Evolutionary conservation across 1,284 basidiomycete genomes (phyloP).

Genomic region (Ustilago xerochloae): DNA sequence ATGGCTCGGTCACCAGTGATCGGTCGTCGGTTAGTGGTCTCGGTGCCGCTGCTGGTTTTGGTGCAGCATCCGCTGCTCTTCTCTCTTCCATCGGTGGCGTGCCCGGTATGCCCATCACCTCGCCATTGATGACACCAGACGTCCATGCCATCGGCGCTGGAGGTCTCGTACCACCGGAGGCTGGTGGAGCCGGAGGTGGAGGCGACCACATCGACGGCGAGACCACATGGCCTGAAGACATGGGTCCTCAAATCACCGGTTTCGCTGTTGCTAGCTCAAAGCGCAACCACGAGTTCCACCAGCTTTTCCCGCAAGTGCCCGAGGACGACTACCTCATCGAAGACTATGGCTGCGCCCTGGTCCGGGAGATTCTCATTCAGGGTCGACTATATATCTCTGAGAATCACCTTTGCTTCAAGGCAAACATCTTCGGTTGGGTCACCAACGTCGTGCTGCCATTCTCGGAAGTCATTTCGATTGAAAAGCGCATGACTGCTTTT

Average conservation of each 20-base stretch:
- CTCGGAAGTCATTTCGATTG: conserved; percentile 86
- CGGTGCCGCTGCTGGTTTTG: conserved; percentile 57
- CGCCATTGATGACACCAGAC: conserved; percentile 44
- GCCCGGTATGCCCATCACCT: conserved; percentile 34
- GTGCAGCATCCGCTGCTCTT: conserved; percentile 48
- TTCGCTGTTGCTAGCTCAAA: conserved; percentile 97
- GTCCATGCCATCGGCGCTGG: conserved; percentile 30
- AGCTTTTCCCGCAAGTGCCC: conserved; percentile 83
- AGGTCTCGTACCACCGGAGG: conserved; percentile 30
- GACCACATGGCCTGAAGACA: conserved; percentile 45
- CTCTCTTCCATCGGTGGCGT: conserved; percentile 47
- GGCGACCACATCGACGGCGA: conserved; percentile 50
- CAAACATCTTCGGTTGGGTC: conserved; percentile 99
- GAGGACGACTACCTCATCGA: conserved; percentile 98
- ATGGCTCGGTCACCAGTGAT: conserved; percentile 47
- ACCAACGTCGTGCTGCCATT: conserved; percentile 93
- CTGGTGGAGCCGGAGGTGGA: conserved; percentile 33
- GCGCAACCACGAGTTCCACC: conserved; percentile 94
- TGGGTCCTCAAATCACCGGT: conserved; percentile 71
- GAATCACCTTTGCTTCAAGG: conserved; percentile 97
- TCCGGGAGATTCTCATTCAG: conserved; percentile 95
- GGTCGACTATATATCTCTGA: conserved; percentile 96
- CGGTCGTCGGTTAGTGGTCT: conserved; percentile 50
- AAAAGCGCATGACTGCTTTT: conserved; percentile 98
- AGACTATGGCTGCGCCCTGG: conserved; percentile 97